phyloP scores from a whole-genome alignment of 2,329 filamentous ascomycete species.

The Raffaelea arxii region DNA sequence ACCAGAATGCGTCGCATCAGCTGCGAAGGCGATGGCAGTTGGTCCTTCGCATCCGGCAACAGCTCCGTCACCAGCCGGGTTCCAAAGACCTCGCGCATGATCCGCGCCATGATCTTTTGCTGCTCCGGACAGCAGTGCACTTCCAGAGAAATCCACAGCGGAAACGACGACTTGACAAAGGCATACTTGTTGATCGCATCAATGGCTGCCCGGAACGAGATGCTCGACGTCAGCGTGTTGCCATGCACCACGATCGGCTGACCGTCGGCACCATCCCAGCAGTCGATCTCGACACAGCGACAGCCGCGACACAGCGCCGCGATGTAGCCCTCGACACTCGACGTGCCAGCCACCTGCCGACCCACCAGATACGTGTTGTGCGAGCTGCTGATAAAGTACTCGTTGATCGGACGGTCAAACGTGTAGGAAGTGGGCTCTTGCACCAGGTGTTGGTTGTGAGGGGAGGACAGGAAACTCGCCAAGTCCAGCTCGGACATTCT shows the following conservation, averaged over 20 bases:
- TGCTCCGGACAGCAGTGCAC: constrained; percentile 82
- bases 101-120: constrained; percentile 79
- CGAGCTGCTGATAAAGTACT: constrained; percentile 97
- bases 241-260: constrained; percentile 88
- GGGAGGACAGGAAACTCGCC: constrained; percentile 65
- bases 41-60: constrained; percentile 55
- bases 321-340: constrained; percentile 93
- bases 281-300: constrained; percentile 93
- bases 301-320: constrained; percentile 79
- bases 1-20: constrained; percentile 76
- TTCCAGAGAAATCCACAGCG: constrained; percentile 89
- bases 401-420: constrained; percentile 79
- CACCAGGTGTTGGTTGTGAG: constrained; percentile 58
- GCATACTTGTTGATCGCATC: constrained; percentile 91
- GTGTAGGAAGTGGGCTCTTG: constrained; percentile 49
- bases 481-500: constrained; percentile 73
- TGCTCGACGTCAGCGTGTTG: constrained; percentile 76
- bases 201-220: constrained; percentile 86
- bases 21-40: constrained; percentile 77
- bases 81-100: constrained; percentile 78
- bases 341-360: constrained; percentile 78
- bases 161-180: constrained; percentile 77
- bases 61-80: constrained; percentile 69
- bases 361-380: constrained; percentile 97
- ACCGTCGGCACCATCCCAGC: constrained; percentile 88